These are phyloP conservation scores for Bruguiera sexangula DNA, from an alignment of 345 rosid species.

Conservation along the genomic window DNA sequence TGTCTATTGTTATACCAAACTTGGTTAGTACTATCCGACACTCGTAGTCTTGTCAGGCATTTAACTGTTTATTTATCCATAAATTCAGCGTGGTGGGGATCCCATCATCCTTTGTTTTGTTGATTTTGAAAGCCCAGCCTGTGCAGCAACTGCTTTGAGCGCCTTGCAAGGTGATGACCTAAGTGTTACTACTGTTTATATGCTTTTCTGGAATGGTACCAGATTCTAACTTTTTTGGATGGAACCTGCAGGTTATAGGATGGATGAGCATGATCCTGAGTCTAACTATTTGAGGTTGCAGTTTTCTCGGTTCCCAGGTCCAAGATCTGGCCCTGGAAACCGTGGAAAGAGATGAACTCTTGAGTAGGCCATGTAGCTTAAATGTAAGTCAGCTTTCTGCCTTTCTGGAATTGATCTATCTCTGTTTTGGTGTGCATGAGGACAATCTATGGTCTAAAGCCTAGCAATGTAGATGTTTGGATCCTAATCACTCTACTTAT, in stretches of 20 bases:
- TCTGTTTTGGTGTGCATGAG: conserved; percentile 5
- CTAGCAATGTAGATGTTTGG: conserved; percentile 14
- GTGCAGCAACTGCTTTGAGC: conserved; percentile 88
- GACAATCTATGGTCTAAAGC: conserved; percentile 7
- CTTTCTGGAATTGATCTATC: conserved; percentile 8
- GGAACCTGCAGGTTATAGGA: conserved; percentile 53
- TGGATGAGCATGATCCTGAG: conserved; percentile 69
- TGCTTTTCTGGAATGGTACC: not conserved
- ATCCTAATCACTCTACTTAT: conserved; percentile 8
- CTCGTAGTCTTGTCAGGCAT: not conserved
- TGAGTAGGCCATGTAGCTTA: conserved; percentile 13
- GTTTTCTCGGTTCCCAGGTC: conserved; percentile 70
- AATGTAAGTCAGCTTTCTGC: conserved; percentile 14
- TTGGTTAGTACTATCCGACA: not conserved
- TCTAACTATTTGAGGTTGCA: conserved; percentile 68
- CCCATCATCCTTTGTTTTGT: conserved; percentile 85
- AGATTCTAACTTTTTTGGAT: conserved; percentile 13
- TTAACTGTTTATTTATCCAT: not conserved
- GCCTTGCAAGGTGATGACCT: conserved; percentile 72
- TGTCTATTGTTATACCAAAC: not conserved
- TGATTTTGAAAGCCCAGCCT: conserved; percentile 74
- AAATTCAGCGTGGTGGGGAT: conserved; percentile 76
- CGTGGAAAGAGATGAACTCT: conserved; percentile 61
- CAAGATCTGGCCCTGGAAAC: conserved; percentile 51
- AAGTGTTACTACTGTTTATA: not conserved